Conservation (phyloP, 2,329 filamentous ascomycete genomes). For the Drechslerella dactyloides region DNA sequence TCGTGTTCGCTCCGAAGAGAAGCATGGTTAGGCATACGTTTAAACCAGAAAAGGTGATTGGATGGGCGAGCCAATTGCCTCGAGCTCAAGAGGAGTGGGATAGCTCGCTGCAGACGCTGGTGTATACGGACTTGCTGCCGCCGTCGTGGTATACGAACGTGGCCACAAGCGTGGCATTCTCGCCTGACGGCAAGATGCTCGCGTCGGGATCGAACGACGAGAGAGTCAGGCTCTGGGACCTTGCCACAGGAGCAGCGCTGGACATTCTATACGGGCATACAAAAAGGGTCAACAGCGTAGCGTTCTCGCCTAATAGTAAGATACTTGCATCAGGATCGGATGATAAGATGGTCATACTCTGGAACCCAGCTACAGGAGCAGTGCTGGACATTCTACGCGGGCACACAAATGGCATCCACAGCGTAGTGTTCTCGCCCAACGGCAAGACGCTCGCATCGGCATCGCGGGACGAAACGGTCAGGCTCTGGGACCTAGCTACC, state of each 20-base stretch:
- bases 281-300: not conserved
- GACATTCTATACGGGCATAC: not conserved
- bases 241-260: not conserved
- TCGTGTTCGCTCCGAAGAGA: slow-evolving; percentile 15
- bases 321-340: not conserved
- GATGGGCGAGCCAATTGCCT: not conserved
- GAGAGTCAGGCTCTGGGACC: slow-evolving; percentile 55
- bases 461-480: too few relatives aligned
- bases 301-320: too few relatives aligned
- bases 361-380: slow-evolving; percentile 15
- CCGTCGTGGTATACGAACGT: slow-evolving; percentile 16
- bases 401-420: too few relatives aligned
- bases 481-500: not conserved
- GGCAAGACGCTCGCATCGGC: too few relatives aligned
- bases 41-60: not conserved
- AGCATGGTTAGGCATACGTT: slow-evolving; percentile 12
- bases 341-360: not conserved
- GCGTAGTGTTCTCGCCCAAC: too few relatives aligned
- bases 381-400: too few relatives aligned
- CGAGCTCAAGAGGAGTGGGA: slow-evolving; percentile 5
- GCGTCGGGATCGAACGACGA: slow-evolving; percentile 54
- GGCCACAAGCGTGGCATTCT: too few relatives aligned
- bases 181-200: slow-evolving; percentile 53
- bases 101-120: slow-evolving; percentile 9
- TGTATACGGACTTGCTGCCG: not conserved